Percentiles rank a stretch among this genome's conserved stretches.
phyloP scores from a whole-genome alignment of 208 protist species.

The Leishmania major region DNA sequence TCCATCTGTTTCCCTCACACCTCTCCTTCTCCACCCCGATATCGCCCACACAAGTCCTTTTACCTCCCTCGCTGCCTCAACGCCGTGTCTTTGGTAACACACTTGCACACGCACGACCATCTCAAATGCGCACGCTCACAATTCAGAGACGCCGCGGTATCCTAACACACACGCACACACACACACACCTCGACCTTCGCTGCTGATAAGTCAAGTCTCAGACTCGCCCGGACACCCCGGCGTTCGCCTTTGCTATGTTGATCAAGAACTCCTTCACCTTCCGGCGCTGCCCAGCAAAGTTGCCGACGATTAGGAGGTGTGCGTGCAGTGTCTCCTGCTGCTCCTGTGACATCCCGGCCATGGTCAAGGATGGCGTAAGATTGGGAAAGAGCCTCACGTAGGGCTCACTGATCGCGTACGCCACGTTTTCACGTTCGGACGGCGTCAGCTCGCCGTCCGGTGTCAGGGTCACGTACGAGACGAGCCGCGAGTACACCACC shows the following conservation, averaged over 20 bases:
- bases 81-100: background rate
- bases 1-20: no score
- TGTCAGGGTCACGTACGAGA: conserved; percentile 42
- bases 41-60: no score
- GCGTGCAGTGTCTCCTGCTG: conserved; percentile 59
- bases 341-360: conserved; percentile 29
- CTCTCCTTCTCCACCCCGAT: background rate
- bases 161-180: background rate
- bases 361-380: conserved; percentile 35
- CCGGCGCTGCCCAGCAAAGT: conserved; percentile 43
- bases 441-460: conserved; percentile 33
- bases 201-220: background rate
- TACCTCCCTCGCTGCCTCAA: background rate
- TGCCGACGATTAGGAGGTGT: conserved; percentile 44
- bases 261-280: conserved; percentile 68
- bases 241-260: conserved; percentile 10
- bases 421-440: conserved; percentile 35
- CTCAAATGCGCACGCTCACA: background rate
- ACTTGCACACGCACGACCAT: background rate
- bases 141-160: background rate
- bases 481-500: conserved; percentile 41
- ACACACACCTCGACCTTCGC: background rate
- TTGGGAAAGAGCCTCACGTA: conserved; percentile 55
- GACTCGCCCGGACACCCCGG: background rate
- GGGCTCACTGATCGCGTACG: conserved; percentile 41